Percentiles rank a stretch among this genome's conserved stretches.
These are phyloP conservation scores for Inosperma sp. DNA, from an alignment of 768 basidiomycete species.

Conservation along the genomic window DNA sequence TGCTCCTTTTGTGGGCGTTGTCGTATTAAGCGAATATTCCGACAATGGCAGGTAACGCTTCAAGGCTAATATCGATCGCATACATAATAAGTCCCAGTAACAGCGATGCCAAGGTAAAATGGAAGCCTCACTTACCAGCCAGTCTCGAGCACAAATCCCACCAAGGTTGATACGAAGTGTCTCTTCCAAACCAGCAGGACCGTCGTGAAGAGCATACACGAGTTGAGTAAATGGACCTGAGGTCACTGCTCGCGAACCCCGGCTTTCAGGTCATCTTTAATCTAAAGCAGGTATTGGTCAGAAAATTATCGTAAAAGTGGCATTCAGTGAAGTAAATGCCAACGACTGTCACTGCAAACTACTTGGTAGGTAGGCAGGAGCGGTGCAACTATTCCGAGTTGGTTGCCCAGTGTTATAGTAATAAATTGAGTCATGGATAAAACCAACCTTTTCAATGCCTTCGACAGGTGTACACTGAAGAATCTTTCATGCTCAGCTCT, in stretches of 20 bases:
- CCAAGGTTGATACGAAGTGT: constrained; percentile 61
- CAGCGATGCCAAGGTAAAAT: neutral
- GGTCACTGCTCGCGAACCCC: constrained; percentile 64
- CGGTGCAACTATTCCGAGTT: too few relatives aligned
- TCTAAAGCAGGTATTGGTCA: constrained; percentile 35
- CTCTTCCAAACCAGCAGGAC: constrained; percentile 52
- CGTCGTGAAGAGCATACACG: constrained; percentile 70
- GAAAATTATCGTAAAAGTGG: too few relatives aligned
- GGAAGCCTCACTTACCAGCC: constrained; percentile 38
- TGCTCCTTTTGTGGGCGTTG: constrained; percentile 71
- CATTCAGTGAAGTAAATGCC: too few relatives aligned
- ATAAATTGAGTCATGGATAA: too few relatives aligned
- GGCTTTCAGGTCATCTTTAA: constrained; percentile 48
- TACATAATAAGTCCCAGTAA: neutral
- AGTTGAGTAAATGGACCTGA: constrained; percentile 61
- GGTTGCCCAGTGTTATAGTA: too few relatives aligned
- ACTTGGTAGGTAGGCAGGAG: neutral
- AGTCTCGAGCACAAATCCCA: constrained; percentile 54
- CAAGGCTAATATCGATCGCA: constrained; percentile 42
- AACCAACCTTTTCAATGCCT: constrained; percentile 46
- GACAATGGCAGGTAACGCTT: constrained; percentile 47
- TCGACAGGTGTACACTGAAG: constrained; percentile 48
- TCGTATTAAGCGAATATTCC: constrained; percentile 53
- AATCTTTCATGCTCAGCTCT: constrained; percentile 21
- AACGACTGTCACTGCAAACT: neutral